phyloP scores from a whole-genome alignment of 306 rosid genomes.

The Psophocarpus tetragonolobus region DNA sequence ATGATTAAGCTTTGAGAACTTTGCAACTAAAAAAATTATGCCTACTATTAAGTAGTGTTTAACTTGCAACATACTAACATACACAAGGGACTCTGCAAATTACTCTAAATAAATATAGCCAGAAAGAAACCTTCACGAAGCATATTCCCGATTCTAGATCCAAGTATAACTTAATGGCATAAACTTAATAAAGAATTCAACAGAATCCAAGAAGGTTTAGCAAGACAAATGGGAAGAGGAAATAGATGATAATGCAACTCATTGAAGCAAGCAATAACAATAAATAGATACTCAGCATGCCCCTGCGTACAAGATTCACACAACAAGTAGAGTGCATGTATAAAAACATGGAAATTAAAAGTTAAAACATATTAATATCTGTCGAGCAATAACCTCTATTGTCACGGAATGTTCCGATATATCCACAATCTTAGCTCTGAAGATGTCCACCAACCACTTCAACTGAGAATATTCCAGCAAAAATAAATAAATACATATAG shows the following conservation, averaged over 20 bases:
- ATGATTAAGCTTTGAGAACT: too few relatives aligned
- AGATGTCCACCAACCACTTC: conserved; percentile 75
- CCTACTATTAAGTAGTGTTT: too few relatives aligned
- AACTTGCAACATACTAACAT: too few relatives aligned
- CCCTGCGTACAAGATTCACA: neutral
- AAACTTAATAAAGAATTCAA: conserved; percentile 12
- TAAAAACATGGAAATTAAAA: neutral
- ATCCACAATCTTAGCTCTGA: conserved; percentile 80
- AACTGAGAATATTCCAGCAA: conserved; percentile 46
- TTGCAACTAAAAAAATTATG: too few relatives aligned
- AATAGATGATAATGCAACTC: neutral
- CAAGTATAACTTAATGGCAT: neutral
- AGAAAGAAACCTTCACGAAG: neutral
- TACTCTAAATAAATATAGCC: too few relatives aligned
- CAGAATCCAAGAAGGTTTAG: neutral
- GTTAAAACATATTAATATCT: neutral
- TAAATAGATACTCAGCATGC: neutral
- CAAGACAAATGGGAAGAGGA: neutral
- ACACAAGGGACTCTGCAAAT: too few relatives aligned
- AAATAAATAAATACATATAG: conserved; percentile 10
- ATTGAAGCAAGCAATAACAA: neutral
- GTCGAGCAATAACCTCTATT: conserved; percentile 57
- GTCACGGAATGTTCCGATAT: conserved; percentile 70
- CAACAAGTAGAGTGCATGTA: neutral
- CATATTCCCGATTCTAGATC: neutral